Conservation (phyloP, 2,329 filamentous ascomycete species). For the Hypoxylon sp. region DNA sequence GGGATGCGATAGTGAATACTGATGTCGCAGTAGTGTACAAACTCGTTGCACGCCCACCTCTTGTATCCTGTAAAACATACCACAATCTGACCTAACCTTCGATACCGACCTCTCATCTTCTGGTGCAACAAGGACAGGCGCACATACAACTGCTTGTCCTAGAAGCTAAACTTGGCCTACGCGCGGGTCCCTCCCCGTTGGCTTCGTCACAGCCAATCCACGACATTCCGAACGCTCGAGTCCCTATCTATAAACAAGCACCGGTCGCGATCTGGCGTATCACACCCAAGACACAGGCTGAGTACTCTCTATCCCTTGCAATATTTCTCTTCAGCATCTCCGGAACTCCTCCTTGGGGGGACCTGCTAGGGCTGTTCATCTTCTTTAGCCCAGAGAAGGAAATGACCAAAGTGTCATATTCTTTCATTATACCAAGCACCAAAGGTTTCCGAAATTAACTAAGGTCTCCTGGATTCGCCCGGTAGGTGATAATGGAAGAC, state of each 20-base stretch:
- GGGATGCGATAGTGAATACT: neutral
- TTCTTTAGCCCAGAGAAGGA: neutral
- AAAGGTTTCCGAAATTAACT: neutral
- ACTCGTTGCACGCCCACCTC: neutral
- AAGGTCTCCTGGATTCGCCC: neutral
- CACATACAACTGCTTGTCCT: neutral
- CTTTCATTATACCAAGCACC: neutral
- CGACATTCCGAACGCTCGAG: neutral
- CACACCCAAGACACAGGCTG: neutral
- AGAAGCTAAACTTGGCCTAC: neutral
- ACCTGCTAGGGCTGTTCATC: neutral
- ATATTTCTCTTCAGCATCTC: neutral
- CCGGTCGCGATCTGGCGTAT: neutral
- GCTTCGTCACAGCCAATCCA: neutral
- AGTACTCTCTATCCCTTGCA: neutral
- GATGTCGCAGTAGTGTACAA: neutral
- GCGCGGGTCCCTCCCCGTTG: neutral
- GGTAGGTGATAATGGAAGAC: conserved; percentile 18
- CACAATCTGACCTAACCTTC: neutral
- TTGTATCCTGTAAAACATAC: neutral
- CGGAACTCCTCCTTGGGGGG: neutral
- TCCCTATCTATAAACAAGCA: conserved; percentile 1
- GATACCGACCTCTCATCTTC: neutral
- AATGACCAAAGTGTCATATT: neutral
- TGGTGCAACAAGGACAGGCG: neutral